Evolutionary conservation across 1,284 basidiomycete genomes (phyloP), one percentile per base, ranked within the genome.

Genomic region (Xerocomus nothofagi): DNA sequence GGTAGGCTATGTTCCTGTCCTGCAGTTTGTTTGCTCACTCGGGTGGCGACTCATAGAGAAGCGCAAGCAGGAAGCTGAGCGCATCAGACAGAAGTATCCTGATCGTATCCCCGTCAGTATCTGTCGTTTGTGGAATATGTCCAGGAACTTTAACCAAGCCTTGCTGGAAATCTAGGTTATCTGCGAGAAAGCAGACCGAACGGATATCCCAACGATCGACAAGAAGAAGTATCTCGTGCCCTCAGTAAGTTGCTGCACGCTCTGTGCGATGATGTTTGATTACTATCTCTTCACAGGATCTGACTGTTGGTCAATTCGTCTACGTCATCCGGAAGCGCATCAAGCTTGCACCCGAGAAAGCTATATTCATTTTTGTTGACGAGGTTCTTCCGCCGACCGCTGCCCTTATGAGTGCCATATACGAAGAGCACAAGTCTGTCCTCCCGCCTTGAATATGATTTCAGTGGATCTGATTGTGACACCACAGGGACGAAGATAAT

Each of bases 171-270:
- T 58, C 40, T 54, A 98, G 94, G 95, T 99, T 57, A 99, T 99
- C 72, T 99, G 97, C 75, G 97, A 99, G 82, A 98, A 98, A 78
- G 96, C 94, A 46, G 96, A 99, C 77, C 86, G 92, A 68, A 97
- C 95, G 50, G 97, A 99, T 73, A 98, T 99, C 68, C 93, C 95
- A 0, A 96, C 94, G 18, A 98, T 99, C 67, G 97, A 99, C 81
- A 99, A 99, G 91, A 99, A 99, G 91, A 99, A 99, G 80, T 99
- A 99, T 65, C 80, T 99, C 39, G 97, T 99, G 4, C 97, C 97
- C 46, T 96, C 94, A 46, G 93, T 95, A 65, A 60, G 84, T 45
- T 50, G 12, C 37, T 44, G 17, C 33, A 37, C 34, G 31, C 20
- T 21, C 20, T 48, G 48, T 30, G 39, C 48, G 34, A 57, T 58